Conservation (phyloP, 2,329 filamentous ascomycete genomes). For the Colletotrichum aenigma region DNA sequence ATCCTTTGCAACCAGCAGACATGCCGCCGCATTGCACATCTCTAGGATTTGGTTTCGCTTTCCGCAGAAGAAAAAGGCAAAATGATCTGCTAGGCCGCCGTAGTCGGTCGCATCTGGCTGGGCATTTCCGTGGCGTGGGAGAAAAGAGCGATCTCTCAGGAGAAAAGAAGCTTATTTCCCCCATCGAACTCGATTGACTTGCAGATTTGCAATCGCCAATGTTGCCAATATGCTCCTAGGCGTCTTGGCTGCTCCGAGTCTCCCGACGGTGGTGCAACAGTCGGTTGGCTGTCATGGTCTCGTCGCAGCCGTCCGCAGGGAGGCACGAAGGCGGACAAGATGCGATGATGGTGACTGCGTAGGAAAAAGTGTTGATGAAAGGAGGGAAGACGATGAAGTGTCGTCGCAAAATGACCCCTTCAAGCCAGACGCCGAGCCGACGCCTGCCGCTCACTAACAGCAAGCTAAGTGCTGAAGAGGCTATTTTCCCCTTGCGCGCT, state of each 20-base stretch:
- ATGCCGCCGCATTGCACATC: not conserved
- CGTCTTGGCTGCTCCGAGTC: not conserved
- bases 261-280: not conserved
- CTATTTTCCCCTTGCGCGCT: not conserved
- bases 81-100: not conserved
- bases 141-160: not conserved
- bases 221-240: not conserved
- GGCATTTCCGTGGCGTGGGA: not conserved
- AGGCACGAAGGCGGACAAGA: not conserved
- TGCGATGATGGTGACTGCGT: not conserved
- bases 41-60: not conserved
- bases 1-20: not conserved
- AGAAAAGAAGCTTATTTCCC: not conserved
- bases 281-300: not conserved
- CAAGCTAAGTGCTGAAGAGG: not conserved
- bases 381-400: not conserved
- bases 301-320: not conserved
- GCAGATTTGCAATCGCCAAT: not conserved
- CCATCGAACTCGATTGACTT: not conserved
- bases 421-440: not conserved
- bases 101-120: not conserved
- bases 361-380: not conserved
- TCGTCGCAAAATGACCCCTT: slow-evolving; percentile 11
- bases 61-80: not conserved
- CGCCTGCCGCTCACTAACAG: not conserved